These are phyloP conservation scores for Fomitopsis pulvina DNA, from an alignment of 768 basidiomycete species.

Conservation along the genomic window DNA sequence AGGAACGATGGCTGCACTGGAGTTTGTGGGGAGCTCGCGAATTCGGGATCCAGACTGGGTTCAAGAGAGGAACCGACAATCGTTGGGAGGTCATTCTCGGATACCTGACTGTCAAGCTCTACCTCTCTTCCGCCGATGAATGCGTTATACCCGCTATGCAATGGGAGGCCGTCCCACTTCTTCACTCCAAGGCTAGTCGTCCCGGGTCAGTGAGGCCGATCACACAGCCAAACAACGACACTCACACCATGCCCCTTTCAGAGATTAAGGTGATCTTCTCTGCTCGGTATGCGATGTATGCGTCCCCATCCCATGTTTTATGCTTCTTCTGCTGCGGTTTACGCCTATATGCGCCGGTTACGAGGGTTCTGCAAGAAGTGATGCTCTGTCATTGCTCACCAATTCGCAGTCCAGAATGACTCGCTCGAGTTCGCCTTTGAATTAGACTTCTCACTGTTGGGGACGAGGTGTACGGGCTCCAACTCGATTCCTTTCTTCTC, in stretches of 20 bases:
- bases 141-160: constrained; percentile 38
- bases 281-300: constrained; percentile 45
- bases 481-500: constrained; percentile 29
- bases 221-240: constrained; percentile 2
- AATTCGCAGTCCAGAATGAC: constrained; percentile 64
- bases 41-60: constrained; percentile 20
- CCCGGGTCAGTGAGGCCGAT: constrained; percentile 37
- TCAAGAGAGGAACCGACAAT: constrained; percentile 27
- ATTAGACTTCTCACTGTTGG: not conserved
- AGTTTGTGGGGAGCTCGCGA: constrained; percentile 11
- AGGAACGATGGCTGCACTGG: constrained; percentile 8
- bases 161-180: constrained; percentile 49
- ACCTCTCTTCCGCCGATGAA: constrained; percentile 57
- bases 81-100: constrained; percentile 44
- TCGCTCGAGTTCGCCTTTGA: constrained; percentile 10
- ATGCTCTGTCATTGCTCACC: constrained; percentile 44
- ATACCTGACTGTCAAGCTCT: constrained; percentile 48
- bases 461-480: constrained; percentile 29
- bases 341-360: constrained; percentile 41
- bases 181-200: constrained; percentile 49
- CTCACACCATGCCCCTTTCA: constrained; percentile 67
- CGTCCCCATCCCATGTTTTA: constrained; percentile 84
- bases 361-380: no score
- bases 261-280: constrained; percentile 56
- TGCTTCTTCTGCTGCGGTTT: constrained; percentile 70